Evolutionary conservation across 106 monocot genomes (phyloP).

Genomic region (Dendrobium officinale): DNA sequence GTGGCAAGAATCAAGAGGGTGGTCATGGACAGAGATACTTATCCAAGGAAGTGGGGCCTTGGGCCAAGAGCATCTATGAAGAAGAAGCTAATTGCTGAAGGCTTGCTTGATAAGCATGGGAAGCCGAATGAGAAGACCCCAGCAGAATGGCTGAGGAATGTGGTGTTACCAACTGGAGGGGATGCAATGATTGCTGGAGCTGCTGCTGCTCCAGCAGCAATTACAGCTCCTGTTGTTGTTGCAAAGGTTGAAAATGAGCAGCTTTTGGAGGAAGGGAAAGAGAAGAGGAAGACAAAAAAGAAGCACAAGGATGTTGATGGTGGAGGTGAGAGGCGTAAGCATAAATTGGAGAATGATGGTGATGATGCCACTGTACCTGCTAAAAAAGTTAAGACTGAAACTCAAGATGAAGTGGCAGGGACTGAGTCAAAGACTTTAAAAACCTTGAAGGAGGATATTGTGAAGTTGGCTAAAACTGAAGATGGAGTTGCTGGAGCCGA

Average conservation of each 20-base stretch:
- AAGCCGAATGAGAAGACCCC: constrained; percentile 96
- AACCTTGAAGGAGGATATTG: constrained; percentile 6
- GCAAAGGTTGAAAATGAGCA: constrained; percentile 6
- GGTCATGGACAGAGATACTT: constrained; percentile 92
- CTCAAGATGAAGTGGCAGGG: constrained; percentile 2
- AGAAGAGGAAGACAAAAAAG: constrained; percentile 42
- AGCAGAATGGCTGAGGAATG: constrained; percentile 75
- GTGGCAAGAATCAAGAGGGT: constrained; percentile 88
- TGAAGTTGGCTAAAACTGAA: constrained; percentile 8
- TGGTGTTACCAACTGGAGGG: constrained; percentile 56
- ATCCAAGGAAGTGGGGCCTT: constrained; percentile 92
- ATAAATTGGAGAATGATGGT: constrained; percentile 32
- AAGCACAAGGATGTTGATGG: constrained; percentile 34
- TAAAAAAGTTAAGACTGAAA: constrained; percentile 55
- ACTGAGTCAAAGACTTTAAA: constrained; percentile 15
- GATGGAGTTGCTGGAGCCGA: not conserved
- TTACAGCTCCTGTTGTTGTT: constrained; percentile 9
- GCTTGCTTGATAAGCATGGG: constrained; percentile 83
- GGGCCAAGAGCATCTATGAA: constrained; percentile 87
- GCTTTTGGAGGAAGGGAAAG: constrained; percentile 11
- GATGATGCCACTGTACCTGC: constrained; percentile 21
- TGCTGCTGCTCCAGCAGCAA: constrained; percentile 34
- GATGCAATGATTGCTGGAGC: constrained; percentile 52
- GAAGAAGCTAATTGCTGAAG: constrained; percentile 82
- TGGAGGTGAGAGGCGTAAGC: constrained; percentile 24